phyloP scores from a whole-genome alignment of 1,139 yeast genomes.

The Taphrina sp. region DNA sequence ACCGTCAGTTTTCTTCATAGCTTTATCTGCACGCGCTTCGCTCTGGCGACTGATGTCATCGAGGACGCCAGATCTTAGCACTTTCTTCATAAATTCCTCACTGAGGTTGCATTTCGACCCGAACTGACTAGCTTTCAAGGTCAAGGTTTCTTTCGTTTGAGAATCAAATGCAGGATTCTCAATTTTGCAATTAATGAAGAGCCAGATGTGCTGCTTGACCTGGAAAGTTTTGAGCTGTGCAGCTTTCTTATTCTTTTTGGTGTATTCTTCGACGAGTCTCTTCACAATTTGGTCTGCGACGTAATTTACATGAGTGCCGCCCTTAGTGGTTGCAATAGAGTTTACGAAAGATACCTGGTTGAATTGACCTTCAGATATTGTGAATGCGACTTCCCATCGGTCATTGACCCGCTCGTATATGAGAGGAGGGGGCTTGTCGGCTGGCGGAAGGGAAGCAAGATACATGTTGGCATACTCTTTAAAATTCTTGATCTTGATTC shows the following conservation, averaged over 20 bases:
- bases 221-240: constrained; percentile 83
- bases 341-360: constrained; percentile 96
- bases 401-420: constrained; percentile 74
- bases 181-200: constrained; percentile 86
- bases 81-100: constrained; percentile 70
- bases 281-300: constrained; percentile 79
- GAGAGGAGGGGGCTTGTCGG: constrained; percentile 50
- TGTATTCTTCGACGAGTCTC: constrained; percentile 69
- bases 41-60: constrained; percentile 82
- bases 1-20: constrained; percentile 88
- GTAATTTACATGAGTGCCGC: constrained; percentile 93
- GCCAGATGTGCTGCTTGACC: constrained; percentile 82
- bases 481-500: constrained; percentile 68
- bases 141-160: constrained; percentile 93
- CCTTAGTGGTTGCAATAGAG: constrained; percentile 94
- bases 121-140: constrained; percentile 83
- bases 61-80: constrained; percentile 74
- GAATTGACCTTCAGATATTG: constrained; percentile 84
- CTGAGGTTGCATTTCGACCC: constrained; percentile 78
- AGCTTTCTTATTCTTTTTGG: constrained; percentile 66
- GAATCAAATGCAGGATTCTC: constrained; percentile 98
- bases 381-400: constrained; percentile 96
- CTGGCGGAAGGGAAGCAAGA: constrained; percentile 64
- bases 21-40: constrained; percentile 81
- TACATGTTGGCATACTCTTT: constrained; percentile 88